Base-by-base conservation (phyloP, 768 basidiomycete species). In the Cyclocybe aegerita region DNA sequence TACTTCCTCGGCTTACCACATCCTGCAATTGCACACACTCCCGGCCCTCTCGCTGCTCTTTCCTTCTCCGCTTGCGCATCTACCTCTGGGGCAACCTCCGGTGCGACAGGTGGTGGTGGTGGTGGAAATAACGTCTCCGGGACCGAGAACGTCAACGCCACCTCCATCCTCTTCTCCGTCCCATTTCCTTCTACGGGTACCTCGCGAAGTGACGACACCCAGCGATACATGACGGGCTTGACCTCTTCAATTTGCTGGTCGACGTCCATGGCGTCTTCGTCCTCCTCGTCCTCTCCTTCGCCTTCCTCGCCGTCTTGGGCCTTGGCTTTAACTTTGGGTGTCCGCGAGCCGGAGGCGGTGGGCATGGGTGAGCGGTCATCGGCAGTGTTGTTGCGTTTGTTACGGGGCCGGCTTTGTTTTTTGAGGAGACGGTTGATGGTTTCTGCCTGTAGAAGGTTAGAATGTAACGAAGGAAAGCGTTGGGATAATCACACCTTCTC, bases 341-440 rank as follows among this genome's bases (percentile, higher is more conserved):
- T 58, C 16, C 56, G 58, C 6, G 60, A 48, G 23, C 61, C 60
- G 12, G 61, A 63, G 2, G 45, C 49, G 9, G 57, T 37, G 15
- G 61, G 62, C 54, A 66, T 59, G 15, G 63, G 71, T 4, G 65
- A 74, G 47, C 65, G 76, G 53, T 70, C 82, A 35, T 81, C 80
- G 0, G 73, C 73, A 1, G 76, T 78, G 11, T 76, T 75, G n/a
- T 73, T 77, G 9, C 83, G 80, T 56, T 81, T 86, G 43, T 76
- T 80, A 39, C 80, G 78, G 2, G 86, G 76, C 8, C 85, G 79
- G 12, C 85, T 83, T 62, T 90, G 90, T 66, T 93, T 93, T 65
- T 91, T 91, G 44, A 94, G 78, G 10, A 94, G 76, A 23, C 92
- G 85, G 59, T 93, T 93, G 65, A 94, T 93, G 0, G 92, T 93